These are phyloP conservation scores for Syncephalastrum sp. DNA, from an alignment of 371 early-diverging fungal species.

Conservation along the genomic window DNA sequence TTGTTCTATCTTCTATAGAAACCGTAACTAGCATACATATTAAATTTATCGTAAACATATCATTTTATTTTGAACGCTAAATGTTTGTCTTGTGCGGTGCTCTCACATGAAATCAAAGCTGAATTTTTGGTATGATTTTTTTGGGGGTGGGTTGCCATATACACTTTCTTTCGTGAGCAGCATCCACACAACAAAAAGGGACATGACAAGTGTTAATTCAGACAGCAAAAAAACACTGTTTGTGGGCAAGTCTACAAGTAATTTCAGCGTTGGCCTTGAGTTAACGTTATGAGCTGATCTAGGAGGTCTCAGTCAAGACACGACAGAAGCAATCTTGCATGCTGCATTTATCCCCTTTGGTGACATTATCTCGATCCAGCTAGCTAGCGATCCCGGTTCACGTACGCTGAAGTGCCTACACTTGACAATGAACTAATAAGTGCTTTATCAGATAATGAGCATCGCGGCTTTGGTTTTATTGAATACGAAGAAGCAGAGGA, in stretches of 20 bases:
- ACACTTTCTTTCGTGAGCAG: too few species aligned
- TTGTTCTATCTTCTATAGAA: too few species aligned
- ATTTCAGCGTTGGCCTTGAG: not conserved
- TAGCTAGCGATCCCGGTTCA: slow-evolving; percentile 77
- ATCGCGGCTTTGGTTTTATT: slow-evolving; percentile 94
- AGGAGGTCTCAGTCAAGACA: slow-evolving; percentile 84
- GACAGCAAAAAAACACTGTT: slow-evolving; percentile 32
- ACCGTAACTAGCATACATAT: too few species aligned
- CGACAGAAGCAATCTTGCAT: slow-evolving; percentile 74
- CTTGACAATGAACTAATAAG: not conserved
- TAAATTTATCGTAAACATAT: too few species aligned
- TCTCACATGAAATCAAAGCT: too few species aligned
- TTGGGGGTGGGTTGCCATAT: too few species aligned
- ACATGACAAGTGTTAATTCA: slow-evolving; percentile 10
- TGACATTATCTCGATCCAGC: slow-evolving; percentile 84
- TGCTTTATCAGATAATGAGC: slow-evolving; percentile 51
- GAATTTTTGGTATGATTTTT: not conserved
- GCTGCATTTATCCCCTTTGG: slow-evolving; percentile 97
- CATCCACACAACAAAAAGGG: not conserved
- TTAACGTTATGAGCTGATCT: not conserved
- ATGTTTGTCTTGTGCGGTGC: too few species aligned
- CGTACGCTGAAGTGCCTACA: slow-evolving; percentile 40
- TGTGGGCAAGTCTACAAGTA: slow-evolving; percentile 35
- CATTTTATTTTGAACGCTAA: too few species aligned
- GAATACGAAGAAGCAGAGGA: slow-evolving; percentile 88